Evolutionary conservation across 2,329 filamentous ascomycete genomes (phyloP).

Genomic region (Fusarium pininemorale): DNA sequence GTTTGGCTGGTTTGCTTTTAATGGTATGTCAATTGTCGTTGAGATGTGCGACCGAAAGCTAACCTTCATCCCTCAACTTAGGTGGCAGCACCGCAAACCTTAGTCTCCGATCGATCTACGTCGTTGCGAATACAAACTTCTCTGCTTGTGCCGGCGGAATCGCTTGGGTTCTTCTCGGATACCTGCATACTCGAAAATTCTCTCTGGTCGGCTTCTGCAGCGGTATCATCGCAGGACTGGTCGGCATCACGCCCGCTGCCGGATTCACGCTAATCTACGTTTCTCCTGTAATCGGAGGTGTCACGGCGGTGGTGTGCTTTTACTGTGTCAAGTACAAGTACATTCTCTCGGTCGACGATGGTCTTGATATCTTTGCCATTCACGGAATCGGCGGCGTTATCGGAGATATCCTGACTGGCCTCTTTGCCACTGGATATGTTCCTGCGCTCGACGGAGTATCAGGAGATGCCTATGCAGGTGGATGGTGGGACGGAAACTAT

Average conservation of each 20-base stretch:
- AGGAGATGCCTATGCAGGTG: conserved; percentile 53
- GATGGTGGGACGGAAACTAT: conserved; percentile 62
- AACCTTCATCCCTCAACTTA: background rate
- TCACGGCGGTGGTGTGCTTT: conserved; percentile 59
- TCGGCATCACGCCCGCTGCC: conserved; percentile 67
- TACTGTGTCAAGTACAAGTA: conserved; percentile 60
- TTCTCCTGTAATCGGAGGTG: conserved; percentile 60
- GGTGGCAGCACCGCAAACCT: conserved; percentile 58
- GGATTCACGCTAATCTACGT: conserved; percentile 63
- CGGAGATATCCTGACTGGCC: conserved; percentile 64
- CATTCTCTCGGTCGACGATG: conserved; percentile 63
- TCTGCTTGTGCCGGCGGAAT: conserved; percentile 64
- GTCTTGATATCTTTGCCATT: conserved; percentile 68
- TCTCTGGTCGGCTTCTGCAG: conserved; percentile 49
- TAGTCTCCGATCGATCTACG: conserved; percentile 61
- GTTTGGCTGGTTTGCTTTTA: conserved; percentile 69
- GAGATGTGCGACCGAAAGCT: background rate
- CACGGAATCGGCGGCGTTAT: conserved; percentile 68
- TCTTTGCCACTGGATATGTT: conserved; percentile 62
- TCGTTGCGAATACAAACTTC: conserved; percentile 67
- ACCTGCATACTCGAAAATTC: conserved; percentile 52
- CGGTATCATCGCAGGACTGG: conserved; percentile 65
- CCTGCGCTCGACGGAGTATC: conserved; percentile 62
- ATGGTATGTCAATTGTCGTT: conserved; percentile 45
- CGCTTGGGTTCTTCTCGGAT: conserved; percentile 63